Conservation (phyloP, 2,329 filamentous ascomycete species). For the Fusarium brevicatenulatum region DNA sequence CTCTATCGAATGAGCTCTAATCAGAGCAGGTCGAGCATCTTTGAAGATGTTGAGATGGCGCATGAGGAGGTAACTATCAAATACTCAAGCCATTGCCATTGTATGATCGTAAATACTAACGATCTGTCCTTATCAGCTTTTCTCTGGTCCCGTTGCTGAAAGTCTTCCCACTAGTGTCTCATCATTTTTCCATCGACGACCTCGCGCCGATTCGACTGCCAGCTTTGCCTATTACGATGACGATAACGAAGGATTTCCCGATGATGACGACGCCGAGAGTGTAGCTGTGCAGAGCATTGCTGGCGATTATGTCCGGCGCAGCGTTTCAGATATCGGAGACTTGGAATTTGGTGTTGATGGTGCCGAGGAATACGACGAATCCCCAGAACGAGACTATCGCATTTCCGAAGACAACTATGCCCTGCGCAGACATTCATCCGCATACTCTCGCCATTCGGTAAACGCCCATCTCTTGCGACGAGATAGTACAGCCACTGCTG, state of each 20-base stretch:
- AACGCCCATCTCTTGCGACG: slow-evolving; percentile 75
- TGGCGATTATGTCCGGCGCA: slow-evolving; percentile 45
- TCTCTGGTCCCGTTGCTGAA: slow-evolving; percentile 92
- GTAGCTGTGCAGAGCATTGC: slow-evolving; percentile 35
- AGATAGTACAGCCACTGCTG: slow-evolving; percentile 75
- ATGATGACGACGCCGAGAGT: slow-evolving; percentile 47
- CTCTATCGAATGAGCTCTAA: slow-evolving; percentile 76
- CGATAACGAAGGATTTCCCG: slow-evolving; percentile 56
- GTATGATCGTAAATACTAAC: slow-evolving; percentile 1
- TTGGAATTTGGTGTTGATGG: slow-evolving; percentile 53
- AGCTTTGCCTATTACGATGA: slow-evolving; percentile 92
- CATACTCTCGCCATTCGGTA: slow-evolving; percentile 64
- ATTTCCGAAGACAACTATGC: slow-evolving; percentile 58
- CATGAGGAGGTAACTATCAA: slow-evolving; percentile 78
- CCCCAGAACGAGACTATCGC: slow-evolving; percentile 54
- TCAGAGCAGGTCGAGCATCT: slow-evolving; percentile 80
- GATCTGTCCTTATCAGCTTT: slow-evolving; percentile 65
- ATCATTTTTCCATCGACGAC: slow-evolving; percentile 87
- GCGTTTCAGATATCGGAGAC: slow-evolving; percentile 53
- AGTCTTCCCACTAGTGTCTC: slow-evolving; percentile 94
- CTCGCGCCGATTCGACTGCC: slow-evolving; percentile 82
- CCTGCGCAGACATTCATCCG: slow-evolving; percentile 71
- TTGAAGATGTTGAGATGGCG: slow-evolving; percentile 98
- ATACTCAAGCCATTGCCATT: neutral
- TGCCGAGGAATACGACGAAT: slow-evolving; percentile 53